Evolutionary conservation across 2,329 filamentous ascomycete species (phyloP), one percentile per base, ranked within the genome.

Genomic region (Colletotrichum australisinense): DNA sequence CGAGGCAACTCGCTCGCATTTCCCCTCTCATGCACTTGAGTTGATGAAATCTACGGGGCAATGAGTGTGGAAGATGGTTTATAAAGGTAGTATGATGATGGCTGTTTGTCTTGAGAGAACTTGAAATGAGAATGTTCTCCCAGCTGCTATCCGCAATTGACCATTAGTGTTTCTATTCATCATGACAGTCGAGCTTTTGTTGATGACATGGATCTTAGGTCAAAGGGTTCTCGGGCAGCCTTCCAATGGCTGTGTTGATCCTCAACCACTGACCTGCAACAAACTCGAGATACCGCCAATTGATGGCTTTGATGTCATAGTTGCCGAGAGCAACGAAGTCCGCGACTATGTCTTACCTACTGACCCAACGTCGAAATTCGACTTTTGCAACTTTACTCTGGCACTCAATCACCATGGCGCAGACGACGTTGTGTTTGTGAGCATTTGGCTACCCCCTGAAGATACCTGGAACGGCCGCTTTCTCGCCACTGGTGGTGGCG

Each of bases 391-490:
- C 49, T 73, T 75, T 5, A 77, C 74, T 22, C 65, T 77, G 2
- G 53, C 64, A 4, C 60, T 74, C 28, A 67, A 63, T 7, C 75
- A 77, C 42, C 65, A 55, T 7, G 75, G 69, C 16, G 59, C 42
- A 14, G 57, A 68, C 58, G 75, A 77, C 60, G 59, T 57, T 3
- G 71, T 77, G 38, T 56, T 55, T 28, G 69, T 78, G 5, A 67
- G 75, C 63, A 58, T 72, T 6, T 77, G 72, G 75, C 75, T 77
- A 1, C 76, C 76, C 7, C 42, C 72, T 2, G 38, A 14, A 2
- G 67, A 69, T 46, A 76, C 82, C 55, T 78, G 76, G 74, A 77
- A 77, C 63, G 68, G 63, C 5, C 67, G 76, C 6, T 74, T 77
- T 49, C 66, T 73, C 14, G 76, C 67, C 16, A 67, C 67, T 11